Evolutionary conservation across 2,329 filamentous ascomycete species (phyloP).

Genomic region (Penicillium freii): DNA sequence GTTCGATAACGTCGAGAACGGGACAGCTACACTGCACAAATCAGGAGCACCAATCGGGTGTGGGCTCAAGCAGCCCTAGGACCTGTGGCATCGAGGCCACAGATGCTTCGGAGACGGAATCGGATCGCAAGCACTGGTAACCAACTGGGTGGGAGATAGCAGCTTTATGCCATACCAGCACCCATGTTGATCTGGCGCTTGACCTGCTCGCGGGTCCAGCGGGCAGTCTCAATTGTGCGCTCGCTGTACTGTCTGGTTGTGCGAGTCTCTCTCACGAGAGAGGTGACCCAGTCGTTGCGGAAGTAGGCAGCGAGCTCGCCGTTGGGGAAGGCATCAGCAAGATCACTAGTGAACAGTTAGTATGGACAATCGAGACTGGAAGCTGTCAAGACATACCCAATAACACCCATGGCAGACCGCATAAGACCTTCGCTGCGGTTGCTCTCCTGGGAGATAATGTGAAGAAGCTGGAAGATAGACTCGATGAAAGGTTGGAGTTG

Average conservation of each 20-base stretch:
- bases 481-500: conserved; percentile 74
- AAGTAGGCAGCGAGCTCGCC: conserved; percentile 82
- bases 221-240: conserved; percentile 88
- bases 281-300: conserved; percentile 85
- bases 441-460: conserved; percentile 73
- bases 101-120: background rate
- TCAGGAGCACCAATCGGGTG: background rate
- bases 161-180: conserved; percentile 40
- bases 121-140: background rate
- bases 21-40: background rate
- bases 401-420: conserved; percentile 93
- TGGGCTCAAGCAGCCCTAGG: background rate
- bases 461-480: conserved; percentile 82
- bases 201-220: conserved; percentile 96
- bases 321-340: conserved; percentile 89
- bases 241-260: conserved; percentile 80
- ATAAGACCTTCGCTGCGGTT: conserved; percentile 91
- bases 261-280: conserved; percentile 88
- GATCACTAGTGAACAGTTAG: conserved; percentile 64
- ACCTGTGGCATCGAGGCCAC: background rate
- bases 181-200: conserved; percentile 68
- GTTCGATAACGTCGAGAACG: background rate
- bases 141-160: conserved; percentile 9
- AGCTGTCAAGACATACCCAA: conserved; percentile 65
- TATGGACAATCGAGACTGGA: conserved; percentile 1